Evolutionary conservation across 2,329 filamentous ascomycete genomes (phyloP).

Genomic region (Colletotrichum magnum): DNA sequence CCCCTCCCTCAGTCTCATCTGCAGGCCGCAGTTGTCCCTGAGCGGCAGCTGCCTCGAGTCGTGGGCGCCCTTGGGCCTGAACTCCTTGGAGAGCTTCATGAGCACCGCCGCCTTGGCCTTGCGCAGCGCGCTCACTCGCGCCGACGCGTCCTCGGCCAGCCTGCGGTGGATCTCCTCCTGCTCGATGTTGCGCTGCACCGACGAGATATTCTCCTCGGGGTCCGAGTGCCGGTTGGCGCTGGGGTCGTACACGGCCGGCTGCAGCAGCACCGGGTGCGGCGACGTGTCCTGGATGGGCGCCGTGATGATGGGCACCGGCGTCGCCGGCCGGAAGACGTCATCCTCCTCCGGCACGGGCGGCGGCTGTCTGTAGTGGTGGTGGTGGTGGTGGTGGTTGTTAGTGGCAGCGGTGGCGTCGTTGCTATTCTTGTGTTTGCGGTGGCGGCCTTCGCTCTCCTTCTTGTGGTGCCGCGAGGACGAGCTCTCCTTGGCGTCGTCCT

Average conservation of each 20-base stretch:
- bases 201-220: slow-evolving; percentile 64
- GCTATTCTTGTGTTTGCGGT: slow-evolving; percentile 45
- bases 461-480: slow-evolving; percentile 41
- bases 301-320: slow-evolving; percentile 58
- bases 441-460: slow-evolving; percentile 41
- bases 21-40: slow-evolving; percentile 49
- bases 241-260: slow-evolving; percentile 71
- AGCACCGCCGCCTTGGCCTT: slow-evolving; percentile 74
- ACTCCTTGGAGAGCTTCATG: slow-evolving; percentile 70
- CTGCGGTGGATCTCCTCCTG: slow-evolving; percentile 69
- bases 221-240: slow-evolving; percentile 36
- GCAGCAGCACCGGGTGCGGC: slow-evolving; percentile 66
- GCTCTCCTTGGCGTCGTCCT: slow-evolving; percentile 46
- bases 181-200: slow-evolving; percentile 71
- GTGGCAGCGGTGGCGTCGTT: too few species aligned
- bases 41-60: slow-evolving; percentile 28
- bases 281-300: slow-evolving; percentile 65
- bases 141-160: slow-evolving; percentile 70
- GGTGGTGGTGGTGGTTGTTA: too few species aligned
- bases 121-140: slow-evolving; percentile 67
- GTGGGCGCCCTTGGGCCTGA: slow-evolving; percentile 43
- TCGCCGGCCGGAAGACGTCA: slow-evolving; percentile 44
- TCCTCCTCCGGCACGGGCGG: slow-evolving; percentile 37
- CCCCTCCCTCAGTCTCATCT: slow-evolving; percentile 57
- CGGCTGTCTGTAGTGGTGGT: slow-evolving; percentile 36